Conservation (phyloP, 352 stramenopile genomes). For the Pythium biforme region DNA sequence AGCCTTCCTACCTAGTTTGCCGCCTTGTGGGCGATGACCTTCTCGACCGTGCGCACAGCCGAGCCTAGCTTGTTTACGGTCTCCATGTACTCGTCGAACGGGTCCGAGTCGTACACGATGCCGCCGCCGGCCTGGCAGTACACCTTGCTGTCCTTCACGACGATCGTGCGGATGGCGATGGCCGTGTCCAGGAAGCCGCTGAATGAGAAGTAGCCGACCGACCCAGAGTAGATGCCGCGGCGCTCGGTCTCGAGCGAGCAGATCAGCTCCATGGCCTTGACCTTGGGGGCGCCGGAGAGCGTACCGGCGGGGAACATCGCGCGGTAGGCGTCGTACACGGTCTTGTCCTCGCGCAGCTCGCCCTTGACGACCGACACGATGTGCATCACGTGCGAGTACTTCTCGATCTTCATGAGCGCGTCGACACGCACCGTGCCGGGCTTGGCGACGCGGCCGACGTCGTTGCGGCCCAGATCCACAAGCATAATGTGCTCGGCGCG, state of each 20-base stretch:
- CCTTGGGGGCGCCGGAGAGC: conserved; percentile 86
- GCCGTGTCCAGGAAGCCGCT: conserved; percentile 84
- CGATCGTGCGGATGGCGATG: conserved; percentile 88
- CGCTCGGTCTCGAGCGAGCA: conserved; percentile 80
- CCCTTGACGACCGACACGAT: conserved; percentile 90
- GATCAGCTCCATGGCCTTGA: conserved; percentile 90
- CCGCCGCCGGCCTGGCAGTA: conserved; percentile 85
- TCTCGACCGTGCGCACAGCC: conserved; percentile 81
- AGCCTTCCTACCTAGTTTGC: conserved; percentile 22
- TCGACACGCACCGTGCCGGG: conserved; percentile 82
- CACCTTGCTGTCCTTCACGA: conserved; percentile 74
- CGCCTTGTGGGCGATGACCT: conserved; percentile 52
- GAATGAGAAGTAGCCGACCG: conserved; percentile 88
- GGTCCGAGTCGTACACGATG: conserved; percentile 90
- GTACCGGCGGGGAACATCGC: conserved; percentile 88
- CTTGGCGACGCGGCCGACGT: conserved; percentile 84
- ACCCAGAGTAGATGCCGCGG: conserved; percentile 83
- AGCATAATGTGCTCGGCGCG: conserved; percentile 92
- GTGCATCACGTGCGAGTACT: conserved; percentile 93
- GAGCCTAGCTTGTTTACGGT: conserved; percentile 89
- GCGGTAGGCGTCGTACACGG: conserved; percentile 87
- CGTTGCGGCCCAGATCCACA: conserved; percentile 89
- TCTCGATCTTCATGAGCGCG: conserved; percentile 89
- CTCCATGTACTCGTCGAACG: conserved; percentile 84
- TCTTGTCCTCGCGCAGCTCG: conserved; percentile 71